phyloP scores from a whole-genome alignment of 192 early-diverging fungal genomes.

The Diversispora eburnea region DNA sequence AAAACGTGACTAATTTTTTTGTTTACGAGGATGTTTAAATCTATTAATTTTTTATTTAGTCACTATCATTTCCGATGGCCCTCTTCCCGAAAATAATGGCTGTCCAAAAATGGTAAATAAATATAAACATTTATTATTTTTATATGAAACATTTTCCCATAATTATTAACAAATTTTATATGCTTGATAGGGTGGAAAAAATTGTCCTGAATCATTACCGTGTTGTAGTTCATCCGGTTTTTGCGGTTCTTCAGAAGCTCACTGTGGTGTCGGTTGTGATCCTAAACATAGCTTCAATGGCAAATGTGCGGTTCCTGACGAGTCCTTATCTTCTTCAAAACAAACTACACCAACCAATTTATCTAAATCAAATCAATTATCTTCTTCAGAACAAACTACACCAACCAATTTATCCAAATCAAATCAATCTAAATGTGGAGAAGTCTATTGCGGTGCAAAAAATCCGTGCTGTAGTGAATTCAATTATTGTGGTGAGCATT shows the following conservation, averaged over 20 bases:
- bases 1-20: no score
- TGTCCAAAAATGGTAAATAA: slow-evolving; percentile 11
- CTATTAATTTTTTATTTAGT: slow-evolving; percentile 3
- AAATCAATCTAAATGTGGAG: slow-evolving; percentile 2
- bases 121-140: no score
- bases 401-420: not conserved
- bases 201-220: slow-evolving; percentile 5
- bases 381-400: not conserved
- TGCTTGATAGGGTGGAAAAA: not conserved
- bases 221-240: slow-evolving; percentile 29
- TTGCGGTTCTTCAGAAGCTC: slow-evolving; percentile 19
- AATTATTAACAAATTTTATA: no score
- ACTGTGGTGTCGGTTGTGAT: slow-evolving; percentile 31
- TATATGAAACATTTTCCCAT: no score
- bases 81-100: slow-evolving; percentile 7
- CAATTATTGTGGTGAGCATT: slow-evolving; percentile 25
- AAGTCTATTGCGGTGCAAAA: not conserved
- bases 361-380: not conserved
- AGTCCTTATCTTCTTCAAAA: not conserved
- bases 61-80: slow-evolving; percentile 4
- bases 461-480: slow-evolving; percentile 30
- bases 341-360: not conserved
- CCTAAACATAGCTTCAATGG: slow-evolving; percentile 21
- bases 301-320: slow-evolving; percentile 15
- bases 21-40: not conserved